A percentile compares a stretch with the other conserved stretches of the same genome.
phyloP scores from a whole-genome alignment of 2,329 filamentous ascomycete species.

The Nothophoma quercina region DNA sequence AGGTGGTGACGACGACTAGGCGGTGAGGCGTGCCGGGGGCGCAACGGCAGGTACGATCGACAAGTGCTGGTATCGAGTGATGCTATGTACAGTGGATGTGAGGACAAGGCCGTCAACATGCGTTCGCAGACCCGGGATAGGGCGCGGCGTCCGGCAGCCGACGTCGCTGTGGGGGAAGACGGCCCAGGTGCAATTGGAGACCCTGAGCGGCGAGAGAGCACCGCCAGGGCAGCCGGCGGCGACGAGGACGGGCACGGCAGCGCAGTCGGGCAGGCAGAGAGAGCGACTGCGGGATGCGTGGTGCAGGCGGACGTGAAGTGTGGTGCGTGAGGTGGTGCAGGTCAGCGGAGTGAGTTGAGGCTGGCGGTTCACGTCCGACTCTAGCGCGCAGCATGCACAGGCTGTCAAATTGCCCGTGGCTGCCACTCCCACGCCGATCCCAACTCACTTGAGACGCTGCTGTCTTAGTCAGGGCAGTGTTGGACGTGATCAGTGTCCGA shows the following conservation, averaged over 20 bases:
- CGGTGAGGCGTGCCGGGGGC: not conserved
- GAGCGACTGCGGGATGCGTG: not conserved
- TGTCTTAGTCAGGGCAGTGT: slow-evolving; percentile 3
- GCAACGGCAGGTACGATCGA: not conserved
- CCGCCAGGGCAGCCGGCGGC: slow-evolving; percentile 26
- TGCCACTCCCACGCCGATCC: not conserved
- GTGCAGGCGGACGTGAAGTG: not conserved
- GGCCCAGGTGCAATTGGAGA: slow-evolving; percentile 10
- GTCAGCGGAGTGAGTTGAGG: slow-evolving; percentile 17
- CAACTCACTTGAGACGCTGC: not conserved
- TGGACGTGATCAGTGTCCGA: no score
- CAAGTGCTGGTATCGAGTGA: no score
- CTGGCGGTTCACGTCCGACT: not conserved
- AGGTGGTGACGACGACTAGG: slow-evolving; percentile 17
- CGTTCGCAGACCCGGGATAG: not conserved
- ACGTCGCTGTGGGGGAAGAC: slow-evolving; percentile 4
- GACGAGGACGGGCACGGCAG: not conserved
- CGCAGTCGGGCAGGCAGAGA: not conserved
- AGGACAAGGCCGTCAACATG: not conserved
- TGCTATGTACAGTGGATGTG: slow-evolving; percentile 3
- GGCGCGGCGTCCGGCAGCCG: slow-evolving; percentile 5
- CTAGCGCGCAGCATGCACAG: slow-evolving; percentile 8
- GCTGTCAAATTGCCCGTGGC: not conserved
- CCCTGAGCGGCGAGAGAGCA: slow-evolving; percentile 39
- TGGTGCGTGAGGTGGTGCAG: slow-evolving; percentile 1